Conservation (phyloP, 441 rosid genomes). For the Jatropha multifida region DNA sequence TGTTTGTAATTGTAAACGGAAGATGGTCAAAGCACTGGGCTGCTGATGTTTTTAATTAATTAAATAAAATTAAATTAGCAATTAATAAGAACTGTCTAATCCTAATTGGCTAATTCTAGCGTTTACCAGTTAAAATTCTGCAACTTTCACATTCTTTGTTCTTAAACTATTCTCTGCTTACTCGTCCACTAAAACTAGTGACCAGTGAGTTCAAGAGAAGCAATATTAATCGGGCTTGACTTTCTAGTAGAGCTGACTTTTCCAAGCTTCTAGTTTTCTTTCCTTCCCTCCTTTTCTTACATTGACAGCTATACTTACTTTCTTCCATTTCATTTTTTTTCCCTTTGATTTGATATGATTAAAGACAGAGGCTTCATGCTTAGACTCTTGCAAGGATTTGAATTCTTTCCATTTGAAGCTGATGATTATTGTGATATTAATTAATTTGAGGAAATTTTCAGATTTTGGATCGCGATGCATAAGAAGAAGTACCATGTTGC, state of each 20-base stretch:
- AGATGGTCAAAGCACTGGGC: constrained; percentile 9
- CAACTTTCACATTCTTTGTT: not conserved
- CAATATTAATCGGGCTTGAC: not conserved
- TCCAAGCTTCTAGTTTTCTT: not conserved
- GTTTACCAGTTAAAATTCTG: not conserved
- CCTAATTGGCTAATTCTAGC: not conserved
- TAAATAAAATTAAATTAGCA: not conserved
- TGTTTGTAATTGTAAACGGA: too few species aligned
- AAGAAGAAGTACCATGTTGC: not conserved
- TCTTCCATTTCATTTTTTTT: too few species aligned
- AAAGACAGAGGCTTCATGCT: too few species aligned
- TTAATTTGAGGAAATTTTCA: not conserved
- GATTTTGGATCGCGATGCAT: not conserved
- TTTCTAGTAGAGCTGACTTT: constrained; percentile 12
- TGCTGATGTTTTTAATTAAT: not conserved
- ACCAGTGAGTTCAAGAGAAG: not conserved
- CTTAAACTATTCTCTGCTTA: not conserved
- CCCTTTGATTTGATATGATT: too few species aligned
- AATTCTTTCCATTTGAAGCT: not conserved
- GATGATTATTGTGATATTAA: not conserved
- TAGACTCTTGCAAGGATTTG: not conserved
- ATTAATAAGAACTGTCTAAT: not conserved
- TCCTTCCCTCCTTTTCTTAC: not conserved
- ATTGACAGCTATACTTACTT: too few species aligned
- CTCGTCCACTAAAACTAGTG: not conserved